A percentile compares a stretch with the other conserved stretches of the same genome.
Conservation (phyloP, 768 basidiomycete genomes). For the Tricholomella constricta region DNA sequence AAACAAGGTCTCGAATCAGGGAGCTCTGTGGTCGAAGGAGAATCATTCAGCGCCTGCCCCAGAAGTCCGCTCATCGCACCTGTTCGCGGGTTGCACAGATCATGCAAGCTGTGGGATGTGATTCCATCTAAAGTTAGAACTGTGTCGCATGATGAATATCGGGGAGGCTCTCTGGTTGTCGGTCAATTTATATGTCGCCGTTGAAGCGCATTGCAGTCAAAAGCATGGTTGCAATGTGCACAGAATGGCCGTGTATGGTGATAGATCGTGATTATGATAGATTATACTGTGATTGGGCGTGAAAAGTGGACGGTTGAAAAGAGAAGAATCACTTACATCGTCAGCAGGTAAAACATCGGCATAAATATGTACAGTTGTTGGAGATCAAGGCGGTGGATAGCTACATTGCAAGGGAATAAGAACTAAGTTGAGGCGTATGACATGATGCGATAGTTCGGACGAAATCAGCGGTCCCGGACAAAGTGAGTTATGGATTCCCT, state of each 20-base stretch:
- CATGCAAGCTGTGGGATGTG: no score
- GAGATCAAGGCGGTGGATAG: conserved; percentile 1
- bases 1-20: no score
- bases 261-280: conserved; percentile 1
- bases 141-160: no score
- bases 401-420: conserved; percentile 1
- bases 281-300: conserved; percentile 6
- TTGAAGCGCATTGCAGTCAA: neutral
- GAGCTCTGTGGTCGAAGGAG: no score
- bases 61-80: neutral
- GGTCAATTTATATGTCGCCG: neutral
- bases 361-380: conserved; percentile 8
- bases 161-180: neutral
- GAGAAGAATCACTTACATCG: conserved; percentile 6
- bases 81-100: neutral
- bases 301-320: neutral
- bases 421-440: conserved; percentile 1
- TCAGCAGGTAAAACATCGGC: conserved; percentile 7
- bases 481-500: conserved; percentile 31
- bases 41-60: no score
- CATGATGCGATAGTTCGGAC: conserved; percentile 3
- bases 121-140: neutral
- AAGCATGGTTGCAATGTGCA: neutral
- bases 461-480: conserved; percentile 24
- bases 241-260: neutral